Evolutionary conservation across 768 basidiomycete species (phyloP), one percentile per base, ranked within the genome.

Genomic region (Rickenella mellea): DNA sequence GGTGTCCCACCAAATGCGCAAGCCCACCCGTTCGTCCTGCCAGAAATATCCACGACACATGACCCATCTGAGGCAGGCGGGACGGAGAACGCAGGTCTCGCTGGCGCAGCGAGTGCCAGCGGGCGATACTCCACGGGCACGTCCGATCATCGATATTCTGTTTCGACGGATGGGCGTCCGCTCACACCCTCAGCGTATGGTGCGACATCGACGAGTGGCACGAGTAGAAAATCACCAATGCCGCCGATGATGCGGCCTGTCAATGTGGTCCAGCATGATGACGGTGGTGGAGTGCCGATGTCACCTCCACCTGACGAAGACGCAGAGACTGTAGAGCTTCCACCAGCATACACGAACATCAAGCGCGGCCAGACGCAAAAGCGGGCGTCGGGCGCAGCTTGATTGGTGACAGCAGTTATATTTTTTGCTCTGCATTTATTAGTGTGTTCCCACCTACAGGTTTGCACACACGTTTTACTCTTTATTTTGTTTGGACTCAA

Each of bases 231-330:
- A 41, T 65, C 66, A 7, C 58, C 65, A 2, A 55, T 55, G 29
- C 58, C 70, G 41, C 66, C 78, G 28, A 65, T 61, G 47, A 63
- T 86, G 63, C 66, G 85, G 35, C 70, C 83, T 0, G 76, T 90
- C 26, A 88, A 89, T 54, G 74, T 87, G 52, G 72, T 89, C 33
- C 87, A 89, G 60, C 87, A 90, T 51, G 84, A 88, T 48, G 87
- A 90, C 55, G 87, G 83, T 0, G 86, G 87, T 1, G 48, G 24
- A 10, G 62, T 62, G 6, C 71, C 77, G 5, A 71, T 69, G 43
- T 59, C 57, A 46, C 48, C 41, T 30, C 52, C 39, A 43, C 56
- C 56, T 32, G 59, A 54, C 6, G 68, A 64, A 14, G 73, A 76
- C 48, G 55, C 73, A 12, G 86, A 84, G 59, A 87, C 84, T 31